phyloP scores from a whole-genome alignment of 345 rosid genomes.

The Heritiera littoralis region DNA sequence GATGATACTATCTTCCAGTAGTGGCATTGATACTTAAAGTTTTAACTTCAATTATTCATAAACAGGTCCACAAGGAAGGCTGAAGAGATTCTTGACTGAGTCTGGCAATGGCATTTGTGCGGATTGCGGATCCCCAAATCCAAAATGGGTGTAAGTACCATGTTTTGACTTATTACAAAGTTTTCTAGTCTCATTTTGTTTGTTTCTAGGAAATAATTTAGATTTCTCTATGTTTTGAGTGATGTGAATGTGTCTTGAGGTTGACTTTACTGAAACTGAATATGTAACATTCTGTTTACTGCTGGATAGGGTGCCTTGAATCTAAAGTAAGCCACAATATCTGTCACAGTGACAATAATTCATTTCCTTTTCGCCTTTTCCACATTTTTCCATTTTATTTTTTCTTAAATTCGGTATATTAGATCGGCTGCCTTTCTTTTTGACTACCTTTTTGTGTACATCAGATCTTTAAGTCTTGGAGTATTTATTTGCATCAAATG shows the following conservation, averaged over 20 bases:
- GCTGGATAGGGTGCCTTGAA: not conserved
- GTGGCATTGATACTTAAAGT: no score
- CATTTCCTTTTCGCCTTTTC: not conserved
- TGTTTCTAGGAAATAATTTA: not conserved
- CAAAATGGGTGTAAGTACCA: conserved; percentile 91
- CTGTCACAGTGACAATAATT: not conserved
- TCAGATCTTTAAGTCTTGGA: conserved; percentile 81
- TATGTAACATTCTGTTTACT: no score
- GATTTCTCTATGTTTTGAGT: not conserved
- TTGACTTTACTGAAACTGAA: not conserved
- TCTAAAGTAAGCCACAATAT: not conserved
- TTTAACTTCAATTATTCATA: not conserved
- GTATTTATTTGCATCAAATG: conserved; percentile 96
- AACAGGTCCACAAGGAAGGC: conserved; percentile 47
- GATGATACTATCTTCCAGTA: not conserved
- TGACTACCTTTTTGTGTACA: conserved; percentile 22
- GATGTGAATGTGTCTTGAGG: not conserved
- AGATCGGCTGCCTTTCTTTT: conserved; percentile 15
- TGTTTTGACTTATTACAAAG: not conserved
- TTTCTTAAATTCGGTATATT: conserved; percentile 3
- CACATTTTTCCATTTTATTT: not conserved
- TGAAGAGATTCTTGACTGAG: conserved; percentile 49
- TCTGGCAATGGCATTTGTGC: conserved; percentile 71
- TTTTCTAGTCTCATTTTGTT: not conserved
- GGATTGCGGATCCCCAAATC: conserved; percentile 90